Evolutionary conservation across 2,329 filamentous ascomycete species (phyloP).

Genomic region (Cladophialophora carrionii): DNA sequence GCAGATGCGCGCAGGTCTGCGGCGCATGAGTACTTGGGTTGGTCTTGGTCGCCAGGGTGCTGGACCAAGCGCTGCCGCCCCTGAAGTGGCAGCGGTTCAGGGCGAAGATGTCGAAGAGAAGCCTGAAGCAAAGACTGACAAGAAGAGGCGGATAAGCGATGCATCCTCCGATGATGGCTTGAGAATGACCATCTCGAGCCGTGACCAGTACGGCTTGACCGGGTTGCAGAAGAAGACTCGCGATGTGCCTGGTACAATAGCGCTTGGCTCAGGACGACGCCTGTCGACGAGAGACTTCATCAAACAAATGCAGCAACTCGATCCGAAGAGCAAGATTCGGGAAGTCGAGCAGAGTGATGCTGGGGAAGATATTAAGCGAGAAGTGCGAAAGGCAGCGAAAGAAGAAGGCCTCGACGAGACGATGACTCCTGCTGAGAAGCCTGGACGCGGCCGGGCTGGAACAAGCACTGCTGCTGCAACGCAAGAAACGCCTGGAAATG

Average conservation of each 20-base stretch:
- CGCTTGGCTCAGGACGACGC: slow-evolving; percentile 51
- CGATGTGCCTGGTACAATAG: slow-evolving; percentile 32
- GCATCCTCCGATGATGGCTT: slow-evolving; percentile 55
- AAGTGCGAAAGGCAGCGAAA: slow-evolving; percentile 43
- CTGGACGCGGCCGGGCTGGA: slow-evolving; percentile 31
- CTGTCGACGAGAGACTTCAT: slow-evolving; percentile 70
- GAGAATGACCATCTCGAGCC: slow-evolving; percentile 63
- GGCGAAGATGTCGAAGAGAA: slow-evolving; percentile 36
- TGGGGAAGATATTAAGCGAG: slow-evolving; percentile 46
- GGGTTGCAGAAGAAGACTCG: slow-evolving; percentile 48
- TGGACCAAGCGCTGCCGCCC: slow-evolving; percentile 16
- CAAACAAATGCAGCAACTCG: slow-evolving; percentile 62
- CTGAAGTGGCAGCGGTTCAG: slow-evolving; percentile 41
- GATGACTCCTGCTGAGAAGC: slow-evolving; percentile 30
- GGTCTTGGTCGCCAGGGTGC: slow-evolving; percentile 45
- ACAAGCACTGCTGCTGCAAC: slow-evolving; percentile 13
- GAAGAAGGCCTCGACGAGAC: slow-evolving; percentile 29
- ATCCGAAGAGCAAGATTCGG: slow-evolving; percentile 60
- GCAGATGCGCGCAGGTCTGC: slow-evolving; percentile 55
- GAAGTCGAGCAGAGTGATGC: slow-evolving; percentile 50
- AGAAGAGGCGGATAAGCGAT: slow-evolving; percentile 16
- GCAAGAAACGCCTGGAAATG: neutral
- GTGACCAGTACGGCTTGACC: slow-evolving; percentile 43
- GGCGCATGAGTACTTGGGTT: slow-evolving; percentile 65
- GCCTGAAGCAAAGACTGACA: slow-evolving; percentile 41